Base-by-base conservation (phyloP, 257 asterid species). In the Linderniella brevidens region DNA sequence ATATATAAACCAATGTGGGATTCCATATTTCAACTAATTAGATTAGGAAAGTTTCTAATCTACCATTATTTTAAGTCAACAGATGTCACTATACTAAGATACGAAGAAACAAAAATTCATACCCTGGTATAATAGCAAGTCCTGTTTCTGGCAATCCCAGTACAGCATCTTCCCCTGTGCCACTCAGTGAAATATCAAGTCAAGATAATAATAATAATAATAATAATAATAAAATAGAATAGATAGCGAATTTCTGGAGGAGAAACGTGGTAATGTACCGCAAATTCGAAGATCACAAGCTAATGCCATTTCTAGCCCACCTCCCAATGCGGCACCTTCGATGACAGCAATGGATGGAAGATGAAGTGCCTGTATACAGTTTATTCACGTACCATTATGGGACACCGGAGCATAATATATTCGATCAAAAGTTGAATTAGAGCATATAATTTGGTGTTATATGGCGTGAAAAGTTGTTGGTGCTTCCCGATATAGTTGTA, bases 121-220 rank as follows among this genome's bases (percentile, higher is more conserved):
- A 83, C 97, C 95, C 95, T 37, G 95, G 97, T 57, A 88, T 88
- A 63, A 88, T 72, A 16, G 97, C 97, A 57, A 88, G 95, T 47
- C 93, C 95, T 12, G 97, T 83, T 72, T 88, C 97, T 59, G 97
- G 97, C 57, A 83, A 54, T 68, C 95, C 93, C 42, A 83, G 56
- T 46, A 70, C 61, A 58, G 97, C 86, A 83, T 67, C 70, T 70
- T 88, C 90, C 54, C 92, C 93, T 87, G 70, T 48, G 57, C 35
- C 49, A 52, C 58, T 50, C 32, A 59, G 39, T 19, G 20, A 9
- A 50, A 58, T 39, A 40, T 38, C 19, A 16, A 8, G 46, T 43
- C 38, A 55, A 55, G 53, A 62, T 47, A 13, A 44, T 44, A n/a
- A n/a, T n/a, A n/a, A n/a, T n/a, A n/a, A n/a, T n/a, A n/a, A n/a